These are phyloP conservation scores for Microsporum audouinii DNA, from an alignment of 2,329 filamentous ascomycete species.

Conservation along the genomic window DNA sequence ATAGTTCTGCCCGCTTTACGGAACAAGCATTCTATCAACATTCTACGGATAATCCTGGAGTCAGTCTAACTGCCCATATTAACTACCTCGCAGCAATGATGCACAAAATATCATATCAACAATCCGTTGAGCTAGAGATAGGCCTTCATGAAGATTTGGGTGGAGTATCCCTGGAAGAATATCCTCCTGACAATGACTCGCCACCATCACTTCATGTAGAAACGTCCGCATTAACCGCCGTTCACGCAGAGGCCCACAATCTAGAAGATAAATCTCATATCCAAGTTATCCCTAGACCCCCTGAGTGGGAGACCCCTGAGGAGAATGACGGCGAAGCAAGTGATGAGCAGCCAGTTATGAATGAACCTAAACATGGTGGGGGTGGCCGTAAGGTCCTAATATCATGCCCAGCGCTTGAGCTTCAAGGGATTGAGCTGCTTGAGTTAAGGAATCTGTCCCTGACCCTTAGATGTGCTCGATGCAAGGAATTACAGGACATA, in stretches of 20 bases:
- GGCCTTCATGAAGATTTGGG: neutral
- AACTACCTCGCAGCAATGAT: slow-evolving; percentile 66
- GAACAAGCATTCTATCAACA: slow-evolving; percentile 55
- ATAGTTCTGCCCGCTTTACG: slow-evolving; percentile 49
- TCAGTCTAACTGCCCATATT: slow-evolving; percentile 60
- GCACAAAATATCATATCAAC: slow-evolving; percentile 52
- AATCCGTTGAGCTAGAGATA: slow-evolving; percentile 16
- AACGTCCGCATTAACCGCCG: neutral
- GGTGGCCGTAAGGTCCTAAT: slow-evolving; percentile 62
- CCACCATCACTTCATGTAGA: slow-evolving; percentile 7
- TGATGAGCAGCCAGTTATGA: slow-evolving; percentile 28
- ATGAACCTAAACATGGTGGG: slow-evolving; percentile 26
- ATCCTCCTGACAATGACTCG: neutral
- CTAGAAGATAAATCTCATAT: slow-evolving; percentile 46
- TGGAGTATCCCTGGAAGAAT: neutral
- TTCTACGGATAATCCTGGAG: slow-evolving; percentile 44
- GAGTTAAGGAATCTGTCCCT: slow-evolving; percentile 57
- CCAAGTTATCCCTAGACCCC: slow-evolving; percentile 60
- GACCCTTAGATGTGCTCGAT: slow-evolving; percentile 66
- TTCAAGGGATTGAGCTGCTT: slow-evolving; percentile 65
- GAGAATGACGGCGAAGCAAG: slow-evolving; percentile 36
- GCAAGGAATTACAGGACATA: slow-evolving; percentile 61
- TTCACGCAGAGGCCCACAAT: slow-evolving; percentile 9
- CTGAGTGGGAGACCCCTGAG: slow-evolving; percentile 53
- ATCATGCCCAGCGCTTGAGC: slow-evolving; percentile 64